Conservation (phyloP, 1,284 basidiomycete genomes). For the Ustilago nuda region DNA sequence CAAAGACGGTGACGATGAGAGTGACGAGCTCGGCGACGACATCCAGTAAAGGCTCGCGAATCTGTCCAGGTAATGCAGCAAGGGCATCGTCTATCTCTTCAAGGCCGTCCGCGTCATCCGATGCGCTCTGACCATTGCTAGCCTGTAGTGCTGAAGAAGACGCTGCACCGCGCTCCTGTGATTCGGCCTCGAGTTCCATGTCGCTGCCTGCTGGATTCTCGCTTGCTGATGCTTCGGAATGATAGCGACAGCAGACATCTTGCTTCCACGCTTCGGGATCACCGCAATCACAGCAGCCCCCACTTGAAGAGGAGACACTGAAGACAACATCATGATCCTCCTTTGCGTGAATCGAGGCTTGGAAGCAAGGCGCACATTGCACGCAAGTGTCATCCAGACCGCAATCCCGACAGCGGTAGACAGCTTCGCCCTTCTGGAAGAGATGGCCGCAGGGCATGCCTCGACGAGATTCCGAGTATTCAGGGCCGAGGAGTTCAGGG, state of each 20-base stretch:
- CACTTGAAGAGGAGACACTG: conserved; percentile 60
- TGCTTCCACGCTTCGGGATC: conserved; percentile 67
- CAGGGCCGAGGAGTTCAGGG: conserved; percentile 49
- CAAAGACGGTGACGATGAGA: conserved; percentile 85
- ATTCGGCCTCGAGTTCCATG: conserved; percentile 41
- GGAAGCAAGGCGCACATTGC: conserved; percentile 66
- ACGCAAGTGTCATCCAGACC: conserved; percentile 68
- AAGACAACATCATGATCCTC: conserved; percentile 67
- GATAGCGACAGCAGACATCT: conserved; percentile 63
- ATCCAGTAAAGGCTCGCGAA: conserved; percentile 78
- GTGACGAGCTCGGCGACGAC: conserved; percentile 83
- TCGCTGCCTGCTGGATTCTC: conserved; percentile 12
- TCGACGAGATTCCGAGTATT: conserved; percentile 62
- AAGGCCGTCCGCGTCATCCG: conserved; percentile 31
- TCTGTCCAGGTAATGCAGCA: conserved; percentile 69
- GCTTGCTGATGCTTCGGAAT: conserved; percentile 33
- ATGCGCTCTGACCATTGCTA: not conserved
- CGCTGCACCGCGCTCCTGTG: conserved; percentile 11
- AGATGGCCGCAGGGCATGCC: conserved; percentile 69
- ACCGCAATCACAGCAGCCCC: conserved; percentile 68
- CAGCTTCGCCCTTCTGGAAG: conserved; percentile 68
- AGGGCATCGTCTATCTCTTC: conserved; percentile 36
- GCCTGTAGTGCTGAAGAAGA: not conserved
- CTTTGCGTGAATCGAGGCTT: conserved; percentile 59
- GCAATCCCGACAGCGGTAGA: conserved; percentile 69